Conservation (phyloP, 2,329 filamentous ascomycete genomes). For the Neospermospora avenae region DNA sequence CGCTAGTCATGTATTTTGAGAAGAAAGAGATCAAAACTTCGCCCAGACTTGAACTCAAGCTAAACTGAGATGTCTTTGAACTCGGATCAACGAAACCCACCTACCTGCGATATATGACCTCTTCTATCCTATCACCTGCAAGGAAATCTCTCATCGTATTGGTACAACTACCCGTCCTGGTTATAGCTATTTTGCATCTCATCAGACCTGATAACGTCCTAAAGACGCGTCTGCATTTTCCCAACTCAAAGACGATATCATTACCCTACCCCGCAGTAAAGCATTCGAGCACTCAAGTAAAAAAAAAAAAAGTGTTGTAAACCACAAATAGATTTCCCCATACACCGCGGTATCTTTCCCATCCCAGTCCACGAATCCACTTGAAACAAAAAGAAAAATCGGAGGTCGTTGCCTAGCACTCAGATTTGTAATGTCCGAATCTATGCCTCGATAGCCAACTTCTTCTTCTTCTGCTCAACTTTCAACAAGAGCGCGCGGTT, state of each 20-base stretch:
- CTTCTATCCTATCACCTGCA: neutral
- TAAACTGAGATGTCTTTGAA: no score
- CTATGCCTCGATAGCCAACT: conserved; percentile 38
- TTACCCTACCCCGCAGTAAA: conserved; percentile 21
- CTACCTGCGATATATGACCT: neutral
- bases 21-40: neutral
- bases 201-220: conserved; percentile 5
- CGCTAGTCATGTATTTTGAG: no score
- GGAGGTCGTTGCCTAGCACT: conserved; percentile 9
- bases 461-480: conserved; percentile 97
- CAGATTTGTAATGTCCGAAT: conserved; percentile 17
- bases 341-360: conserved; percentile 24
- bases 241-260: no score
- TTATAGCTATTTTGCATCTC: neutral
- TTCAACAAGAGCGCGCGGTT: conserved; percentile 94
- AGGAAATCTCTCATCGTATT: conserved; percentile 11
- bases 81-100: neutral
- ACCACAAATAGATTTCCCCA: conserved; percentile 18
- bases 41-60: no score
- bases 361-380: conserved; percentile 6
- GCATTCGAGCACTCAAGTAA: neutral
- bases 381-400: conserved; percentile 11
- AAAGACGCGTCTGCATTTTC: conserved; percentile 15
- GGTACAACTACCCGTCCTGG: conserved; percentile 15
- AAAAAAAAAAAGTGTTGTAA: conserved; percentile 6